Base-by-base conservation (phyloP, 2,329 filamentous ascomycete genomes). In the Fusarium sp. region DNA sequence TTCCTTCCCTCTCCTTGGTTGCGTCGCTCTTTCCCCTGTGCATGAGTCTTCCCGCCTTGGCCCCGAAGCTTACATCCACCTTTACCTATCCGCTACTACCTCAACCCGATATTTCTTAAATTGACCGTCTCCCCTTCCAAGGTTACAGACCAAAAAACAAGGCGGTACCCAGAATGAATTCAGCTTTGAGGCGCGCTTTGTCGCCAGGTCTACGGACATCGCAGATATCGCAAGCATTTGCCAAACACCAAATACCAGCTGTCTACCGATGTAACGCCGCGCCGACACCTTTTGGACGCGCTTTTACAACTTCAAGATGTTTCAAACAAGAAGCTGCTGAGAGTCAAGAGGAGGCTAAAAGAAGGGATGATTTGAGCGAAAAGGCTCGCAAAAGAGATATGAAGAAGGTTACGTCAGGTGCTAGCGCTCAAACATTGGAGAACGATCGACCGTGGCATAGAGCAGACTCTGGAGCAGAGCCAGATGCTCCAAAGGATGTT, bases 371-470 rank as follows among this genome's bases (percentile, higher is more conserved):
- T 5, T n/a, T 68, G 47, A 69, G 62, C 16, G 66, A 72, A n/a
- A 56, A 66, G 47, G 71, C 72, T 1, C 69, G 64, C 11, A 72
- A 66, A 50, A 75, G 74, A 25, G 63, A 69, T 11, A 46, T 68
- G 53, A 66, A 65, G 8, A 70, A 66, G 10, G 68, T 71, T 25
- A 74, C 73, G 1, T 66, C 74, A 30, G 73, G 70, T 28, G 55
- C 63, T 18, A 76, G 71, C 32, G 74, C 74, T 21, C 74, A 76
- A 50, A 50, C 66, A 1, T 50, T 71, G 18, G 74, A 74, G 43
- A 75, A 76, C 7, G 74, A 76, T 45, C 67, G 74, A 2, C 74
- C 74, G 28, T 76, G 74, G 74, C 74, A 76, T 9, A 62, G 74
- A 34, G 42, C 67, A 13, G 64, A 61, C 18, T 70, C 56, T 2